These are phyloP conservation scores for Chaetomium globosum DNA, from an alignment of 2,329 filamentous ascomycete genomes.

Conservation along the genomic window DNA sequence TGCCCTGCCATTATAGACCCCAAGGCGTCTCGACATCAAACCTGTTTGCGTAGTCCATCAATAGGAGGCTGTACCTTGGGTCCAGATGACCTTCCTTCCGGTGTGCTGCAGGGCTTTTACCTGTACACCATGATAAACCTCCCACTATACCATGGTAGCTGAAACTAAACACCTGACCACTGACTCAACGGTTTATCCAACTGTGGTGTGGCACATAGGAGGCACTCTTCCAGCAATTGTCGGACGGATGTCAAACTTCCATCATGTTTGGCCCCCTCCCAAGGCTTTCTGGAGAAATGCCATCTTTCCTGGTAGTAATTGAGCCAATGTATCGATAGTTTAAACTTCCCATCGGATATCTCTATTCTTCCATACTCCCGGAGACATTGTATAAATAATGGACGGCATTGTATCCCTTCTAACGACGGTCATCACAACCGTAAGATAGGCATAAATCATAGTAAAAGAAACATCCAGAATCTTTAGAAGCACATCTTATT, in stretches of 20 bases:
- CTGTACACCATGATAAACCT: neutral
- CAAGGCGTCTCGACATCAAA: slow-evolving; percentile 1
- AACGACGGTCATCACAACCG: neutral
- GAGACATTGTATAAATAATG: too few species aligned
- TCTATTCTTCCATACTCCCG: neutral
- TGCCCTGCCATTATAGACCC: slow-evolving; percentile 16
- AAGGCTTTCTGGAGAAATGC: neutral
- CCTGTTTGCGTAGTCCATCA: slow-evolving; percentile 18
- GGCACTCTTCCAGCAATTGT: neutral
- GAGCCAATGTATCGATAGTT: neutral
- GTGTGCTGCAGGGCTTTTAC: neutral
- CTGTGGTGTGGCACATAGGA: neutral
- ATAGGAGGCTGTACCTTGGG: neutral
- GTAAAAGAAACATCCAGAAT: neutral
- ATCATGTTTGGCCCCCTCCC: neutral
- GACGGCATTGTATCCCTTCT: too few species aligned
- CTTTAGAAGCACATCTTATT: neutral
- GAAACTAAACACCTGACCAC: neutral
- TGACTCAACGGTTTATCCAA: neutral
- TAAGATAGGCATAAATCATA: neutral
- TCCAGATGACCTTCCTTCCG: neutral
- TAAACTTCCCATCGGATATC: neutral
- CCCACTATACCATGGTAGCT: neutral
- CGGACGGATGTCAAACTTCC: neutral
- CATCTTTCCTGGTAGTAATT: neutral